Base-by-base conservation (phyloP, 2,329 filamentous ascomycete species). In the Stemphylium vesicarium region DNA sequence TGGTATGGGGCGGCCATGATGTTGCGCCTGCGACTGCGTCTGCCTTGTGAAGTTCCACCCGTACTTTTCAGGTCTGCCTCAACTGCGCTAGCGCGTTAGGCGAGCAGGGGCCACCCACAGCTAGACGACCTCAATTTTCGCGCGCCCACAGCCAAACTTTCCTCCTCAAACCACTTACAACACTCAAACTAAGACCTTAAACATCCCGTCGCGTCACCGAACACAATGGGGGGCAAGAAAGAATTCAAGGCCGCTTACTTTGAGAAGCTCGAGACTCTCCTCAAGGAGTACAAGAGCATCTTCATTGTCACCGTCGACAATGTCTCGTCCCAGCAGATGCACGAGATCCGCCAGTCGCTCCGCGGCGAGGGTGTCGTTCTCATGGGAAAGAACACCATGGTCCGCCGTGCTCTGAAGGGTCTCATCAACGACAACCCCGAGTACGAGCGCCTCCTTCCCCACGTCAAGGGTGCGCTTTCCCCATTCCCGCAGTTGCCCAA, bases 311-410 rank as follows among this genome's bases (percentile, higher is more conserved):
- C 79, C 78, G 75, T 78, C 64, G 75, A 98, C 92, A 99, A 98
- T 99, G 95, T 99, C 88, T 92, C 89, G 81, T 99, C 95, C 73
- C 95, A 99, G 88, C 96, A 99, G 89, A 99, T 99, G 96, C 95
- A 99, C 91, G 95, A 99, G 88, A 98, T 99, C 81, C 91, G 95
- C 80, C 83, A 89, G 76, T 82, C 91, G 75, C 90, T 99, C 80
- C 93, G 95, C 80, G 89, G 89, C 63, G 83, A 96, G 82, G 93
- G 87, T 82, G 90, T 98, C 73, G 93, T 99, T 74, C 86, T 99
- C 83, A 98, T 98, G 95, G 95, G 94, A 80, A 98, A 75, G 83
- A 99, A 99, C 89, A 99, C 95, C 82, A 99, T 99, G 95, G 94
- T 95, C 78, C 95, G 95, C 80, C 93, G 95, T 85, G 96, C 95